A percentile compares a stretch with the other conserved stretches of the same genome.
phyloP scores from a whole-genome alignment of 768 basidiomycete genomes.

The Tricholoma terreum region DNA sequence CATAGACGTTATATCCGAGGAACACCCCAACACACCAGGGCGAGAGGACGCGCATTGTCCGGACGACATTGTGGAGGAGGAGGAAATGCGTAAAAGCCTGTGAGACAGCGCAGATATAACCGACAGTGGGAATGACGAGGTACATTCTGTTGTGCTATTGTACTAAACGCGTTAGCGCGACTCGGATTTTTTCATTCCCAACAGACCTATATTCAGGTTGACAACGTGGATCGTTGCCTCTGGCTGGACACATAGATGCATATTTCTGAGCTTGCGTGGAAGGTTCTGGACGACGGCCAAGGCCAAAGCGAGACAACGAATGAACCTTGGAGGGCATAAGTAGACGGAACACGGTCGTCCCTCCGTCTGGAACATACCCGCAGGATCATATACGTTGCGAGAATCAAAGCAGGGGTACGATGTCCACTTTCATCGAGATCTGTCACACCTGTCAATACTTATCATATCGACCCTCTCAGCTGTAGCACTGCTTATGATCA shows the following conservation, averaged over 20 bases:
- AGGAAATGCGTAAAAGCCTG: neutral
- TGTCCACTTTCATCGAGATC: neutral
- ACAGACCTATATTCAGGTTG: conserved; percentile 7
- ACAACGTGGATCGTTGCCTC: neutral
- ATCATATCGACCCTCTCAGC: too few species aligned
- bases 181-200: conserved; percentile 1
- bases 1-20: neutral
- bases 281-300: neutral
- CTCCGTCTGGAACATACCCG: neutral
- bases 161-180: neutral
- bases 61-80: neutral
- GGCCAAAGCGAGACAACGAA: neutral
- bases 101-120: neutral
- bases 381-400: neutral
- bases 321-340: neutral
- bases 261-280: neutral
- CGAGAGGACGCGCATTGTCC: neutral
- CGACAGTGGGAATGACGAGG: neutral
- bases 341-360: neutral
- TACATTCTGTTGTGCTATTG: neutral
- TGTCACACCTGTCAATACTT: neutral
- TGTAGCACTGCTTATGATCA: too few species aligned
- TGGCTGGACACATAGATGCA: neutral
- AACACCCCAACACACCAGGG: neutral
- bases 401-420: neutral